A percentile compares a stretch with the other conserved stretches of the same genome.
phyloP scores from a whole-genome alignment of 2,329 filamentous ascomycete species.

The Nothophaeocryptopus gaeumannii region DNA sequence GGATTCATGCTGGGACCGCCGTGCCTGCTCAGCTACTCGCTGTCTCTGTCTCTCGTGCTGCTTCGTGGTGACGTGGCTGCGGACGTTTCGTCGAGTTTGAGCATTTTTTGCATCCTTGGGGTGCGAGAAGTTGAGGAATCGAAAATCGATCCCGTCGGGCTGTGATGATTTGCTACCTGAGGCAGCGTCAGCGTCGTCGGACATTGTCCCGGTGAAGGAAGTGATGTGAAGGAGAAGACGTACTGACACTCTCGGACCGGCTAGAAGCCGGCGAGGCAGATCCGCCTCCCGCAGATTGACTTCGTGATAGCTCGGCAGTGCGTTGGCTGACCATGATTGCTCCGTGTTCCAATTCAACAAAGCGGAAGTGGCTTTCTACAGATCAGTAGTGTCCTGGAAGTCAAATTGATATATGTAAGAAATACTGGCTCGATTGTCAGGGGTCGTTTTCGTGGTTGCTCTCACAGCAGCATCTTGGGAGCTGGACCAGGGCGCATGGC shows the following conservation, averaged over 20 bases:
- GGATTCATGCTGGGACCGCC: slow-evolving; percentile 8
- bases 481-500: slow-evolving; percentile 28
- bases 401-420: slow-evolving; percentile 18
- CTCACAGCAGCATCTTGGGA: slow-evolving; percentile 23
- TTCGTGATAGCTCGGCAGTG: slow-evolving; percentile 33
- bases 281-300: slow-evolving; percentile 23
- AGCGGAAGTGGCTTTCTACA: slow-evolving; percentile 9
- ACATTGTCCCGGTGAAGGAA: slow-evolving; percentile 13
- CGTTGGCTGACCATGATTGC: slow-evolving; percentile 27
- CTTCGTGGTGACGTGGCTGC: slow-evolving; percentile 33
- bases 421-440: slow-evolving; percentile 22
- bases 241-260: slow-evolving; percentile 27
- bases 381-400: slow-evolving; percentile 14
- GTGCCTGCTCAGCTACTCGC: slow-evolving; percentile 20
- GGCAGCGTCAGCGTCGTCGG: slow-evolving; percentile 14
- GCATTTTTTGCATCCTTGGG: slow-evolving; percentile 35
- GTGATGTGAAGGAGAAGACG: slow-evolving; percentile 17
- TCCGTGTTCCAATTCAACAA: slow-evolving; percentile 1
- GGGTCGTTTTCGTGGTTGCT: slow-evolving; percentile 26
- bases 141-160: slow-evolving; percentile 31
- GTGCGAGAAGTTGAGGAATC: slow-evolving; percentile 37
- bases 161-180: slow-evolving; percentile 27
- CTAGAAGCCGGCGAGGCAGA: slow-evolving; percentile 26
- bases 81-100: slow-evolving; percentile 33
- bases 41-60: slow-evolving; percentile 23